A percentile compares a stretch with the other conserved stretches of the same genome.
phyloP scores from a whole-genome alignment of 1,284 basidiomycete species.

The Coriolopsis trogii region DNA sequence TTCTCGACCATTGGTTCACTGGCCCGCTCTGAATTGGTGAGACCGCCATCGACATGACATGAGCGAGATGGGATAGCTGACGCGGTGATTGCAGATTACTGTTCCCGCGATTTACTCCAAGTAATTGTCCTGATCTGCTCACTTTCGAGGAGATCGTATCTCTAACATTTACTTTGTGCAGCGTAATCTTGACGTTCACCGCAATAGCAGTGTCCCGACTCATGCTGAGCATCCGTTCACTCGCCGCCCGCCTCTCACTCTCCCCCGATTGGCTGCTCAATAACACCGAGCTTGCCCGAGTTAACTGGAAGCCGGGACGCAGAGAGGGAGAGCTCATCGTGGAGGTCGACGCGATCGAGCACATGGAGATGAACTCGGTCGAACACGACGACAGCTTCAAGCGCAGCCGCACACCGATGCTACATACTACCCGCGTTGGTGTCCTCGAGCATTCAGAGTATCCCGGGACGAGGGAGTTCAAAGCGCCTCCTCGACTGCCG shows the following conservation, averaged over 20 bases:
- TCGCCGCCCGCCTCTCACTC: constrained; percentile 32
- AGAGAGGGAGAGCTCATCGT: constrained; percentile 31
- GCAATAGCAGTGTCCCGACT: constrained; percentile 35
- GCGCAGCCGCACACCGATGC: constrained; percentile 4
- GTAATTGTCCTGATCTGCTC: constrained; percentile 4
- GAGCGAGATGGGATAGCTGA: no score
- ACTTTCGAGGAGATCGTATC: background rate
- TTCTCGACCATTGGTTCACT: constrained; percentile 24
- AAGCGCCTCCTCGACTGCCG: constrained; percentile 9
- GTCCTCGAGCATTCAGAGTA: constrained; percentile 21
- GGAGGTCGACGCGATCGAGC: constrained; percentile 26
- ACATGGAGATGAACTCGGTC: constrained; percentile 15
- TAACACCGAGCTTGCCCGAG: constrained; percentile 34
- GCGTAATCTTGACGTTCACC: constrained; percentile 27
- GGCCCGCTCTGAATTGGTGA: constrained; percentile 16
- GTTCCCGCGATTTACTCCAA: constrained; percentile 30
- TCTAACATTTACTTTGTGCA: constrained; percentile 1
- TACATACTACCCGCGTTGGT: constrained; percentile 22
- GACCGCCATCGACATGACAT: background rate
- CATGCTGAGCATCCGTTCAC: constrained; percentile 35
- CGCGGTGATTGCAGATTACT: constrained; percentile 16
- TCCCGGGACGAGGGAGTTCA: constrained; percentile 22
- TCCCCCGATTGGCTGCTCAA: constrained; percentile 33
- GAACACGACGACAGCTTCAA: constrained; percentile 3
- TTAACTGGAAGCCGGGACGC: constrained; percentile 30